A percentile compares a stretch with the other conserved stretches of the same genome.
Conservation (phyloP, 805 yeast species). For the Saccharomycopsis schoenii region DNA sequence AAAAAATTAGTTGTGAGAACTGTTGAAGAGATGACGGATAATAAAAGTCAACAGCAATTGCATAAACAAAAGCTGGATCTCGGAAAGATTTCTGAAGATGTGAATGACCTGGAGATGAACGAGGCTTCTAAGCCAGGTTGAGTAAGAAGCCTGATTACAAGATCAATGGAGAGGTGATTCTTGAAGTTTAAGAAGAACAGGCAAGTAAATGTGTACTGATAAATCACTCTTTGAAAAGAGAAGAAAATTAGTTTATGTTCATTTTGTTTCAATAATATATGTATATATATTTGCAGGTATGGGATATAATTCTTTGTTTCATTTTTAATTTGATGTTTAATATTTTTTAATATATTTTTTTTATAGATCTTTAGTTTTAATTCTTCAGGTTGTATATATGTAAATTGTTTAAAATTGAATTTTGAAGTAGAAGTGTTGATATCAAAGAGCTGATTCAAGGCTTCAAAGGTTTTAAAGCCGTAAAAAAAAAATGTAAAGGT, state of each 20-base stretch:
- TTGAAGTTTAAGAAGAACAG: background rate
- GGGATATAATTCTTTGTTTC: background rate
- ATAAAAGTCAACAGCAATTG: background rate
- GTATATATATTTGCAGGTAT: background rate
- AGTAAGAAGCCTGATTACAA: too few relatives aligned
- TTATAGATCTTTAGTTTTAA: background rate
- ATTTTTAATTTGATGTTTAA: background rate
- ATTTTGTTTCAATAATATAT: background rate
- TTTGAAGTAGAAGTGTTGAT: background rate
- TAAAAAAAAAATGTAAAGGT: too few relatives aligned
- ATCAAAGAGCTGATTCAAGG: background rate
- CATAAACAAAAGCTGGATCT: background rate
- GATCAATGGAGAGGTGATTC: background rate
- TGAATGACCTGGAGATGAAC: background rate
- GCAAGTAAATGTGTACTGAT: background rate
- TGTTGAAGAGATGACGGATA: background rate
- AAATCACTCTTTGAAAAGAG: background rate
- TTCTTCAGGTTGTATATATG: background rate
- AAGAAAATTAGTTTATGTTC: background rate
- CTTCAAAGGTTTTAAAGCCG: too few relatives aligned
- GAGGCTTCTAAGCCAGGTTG: too few relatives aligned
- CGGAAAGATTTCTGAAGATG: background rate
- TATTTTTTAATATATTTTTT: background rate
- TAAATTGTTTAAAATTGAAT: too few relatives aligned
- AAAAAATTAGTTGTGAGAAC: conserved; percentile 17